Percentiles rank a stretch among this genome's conserved stretches.
phyloP scores from a whole-genome alignment of 495 filamentous ascomycete genomes.

The Xylaria acuta region DNA sequence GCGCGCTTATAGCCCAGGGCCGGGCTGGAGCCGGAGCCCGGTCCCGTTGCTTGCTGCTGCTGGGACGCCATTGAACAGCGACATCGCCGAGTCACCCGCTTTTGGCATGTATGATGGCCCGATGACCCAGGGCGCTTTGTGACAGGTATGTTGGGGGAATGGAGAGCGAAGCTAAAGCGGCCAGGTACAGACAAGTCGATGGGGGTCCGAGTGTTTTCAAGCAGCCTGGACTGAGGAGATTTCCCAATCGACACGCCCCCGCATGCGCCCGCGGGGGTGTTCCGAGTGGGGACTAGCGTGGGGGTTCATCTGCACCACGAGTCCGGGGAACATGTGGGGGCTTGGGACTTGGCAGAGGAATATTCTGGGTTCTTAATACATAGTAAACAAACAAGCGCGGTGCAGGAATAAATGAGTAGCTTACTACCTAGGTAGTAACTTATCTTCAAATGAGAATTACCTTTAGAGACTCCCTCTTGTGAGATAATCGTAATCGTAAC shows the following conservation, averaged over 20 bases:
- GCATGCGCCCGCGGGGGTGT: neutral
- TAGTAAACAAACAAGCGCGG: no score
- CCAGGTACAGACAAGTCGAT: constrained; percentile 29
- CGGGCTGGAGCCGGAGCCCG: constrained; percentile 17
- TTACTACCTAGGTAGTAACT: no score
- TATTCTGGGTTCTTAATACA: no score
- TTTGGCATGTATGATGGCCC: constrained; percentile 24
- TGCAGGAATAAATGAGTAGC: no score
- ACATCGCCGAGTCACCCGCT: constrained; percentile 39
- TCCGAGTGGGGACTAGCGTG: constrained; percentile 16
- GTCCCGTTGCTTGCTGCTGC: constrained; percentile 34
- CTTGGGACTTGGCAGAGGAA: no score
- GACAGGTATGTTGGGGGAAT: constrained; percentile 18
- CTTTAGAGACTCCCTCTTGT: no score
- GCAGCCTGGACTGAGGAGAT: constrained; percentile 4
- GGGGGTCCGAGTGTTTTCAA: constrained; percentile 41
- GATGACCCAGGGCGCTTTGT: neutral
- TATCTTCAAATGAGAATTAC: no score
- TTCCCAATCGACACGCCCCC: neutral
- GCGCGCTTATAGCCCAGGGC: constrained; percentile 53
- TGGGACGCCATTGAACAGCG: constrained; percentile 41
- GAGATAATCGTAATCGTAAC: no score
- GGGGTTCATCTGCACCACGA: neutral
- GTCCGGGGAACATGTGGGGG: constrained; percentile 20
- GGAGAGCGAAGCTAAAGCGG: constrained; percentile 24